A percentile compares a stretch with the other conserved stretches of the same genome.
These are phyloP conservation scores for Phialemoniopsis sp. DNA, from an alignment of 2,329 filamentous ascomycete species.

Conservation along the genomic window DNA sequence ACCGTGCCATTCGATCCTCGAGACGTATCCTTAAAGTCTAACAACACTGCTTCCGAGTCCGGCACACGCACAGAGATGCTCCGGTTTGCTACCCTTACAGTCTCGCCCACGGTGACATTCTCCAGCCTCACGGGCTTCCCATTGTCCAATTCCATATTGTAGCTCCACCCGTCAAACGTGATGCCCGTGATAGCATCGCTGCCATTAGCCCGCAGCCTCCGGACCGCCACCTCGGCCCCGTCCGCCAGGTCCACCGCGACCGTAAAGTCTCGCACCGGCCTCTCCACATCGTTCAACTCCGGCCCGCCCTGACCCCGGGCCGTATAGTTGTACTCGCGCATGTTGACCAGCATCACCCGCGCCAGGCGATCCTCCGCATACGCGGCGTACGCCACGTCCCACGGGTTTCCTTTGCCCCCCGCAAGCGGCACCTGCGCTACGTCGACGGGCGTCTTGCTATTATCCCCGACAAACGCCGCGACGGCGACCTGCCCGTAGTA, in stretches of 20 bases:
- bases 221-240: too few species aligned
- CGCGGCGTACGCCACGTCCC: constrained; percentile 48
- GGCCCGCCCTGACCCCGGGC: too few species aligned
- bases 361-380: constrained; percentile 39
- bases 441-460: constrained; percentile 26
- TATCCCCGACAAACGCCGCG: constrained; percentile 48
- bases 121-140: constrained; percentile 47
- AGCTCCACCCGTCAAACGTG: constrained; percentile 58
- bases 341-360: constrained; percentile 51
- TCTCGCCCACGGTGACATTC: constrained; percentile 48
- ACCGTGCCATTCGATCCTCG: too few species aligned
- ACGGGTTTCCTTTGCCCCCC: too few species aligned
- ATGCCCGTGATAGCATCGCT: constrained; percentile 60
- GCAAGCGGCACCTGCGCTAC: constrained; percentile 43
- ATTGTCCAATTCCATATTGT: constrained; percentile 52
- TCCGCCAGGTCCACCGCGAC: too few species aligned
- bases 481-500: constrained; percentile 61
- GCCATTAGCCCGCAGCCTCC: constrained; percentile 54
- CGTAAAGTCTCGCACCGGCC: too few species aligned
- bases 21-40: too few species aligned
- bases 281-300: too few species aligned
- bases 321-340: constrained; percentile 57
- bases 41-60: too few species aligned
- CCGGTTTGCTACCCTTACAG: constrained; percentile 17
- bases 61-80: constrained; percentile 24